Conservation (phyloP, 176 grass and related monocot genomes). For the Saccharum officinarum region DNA sequence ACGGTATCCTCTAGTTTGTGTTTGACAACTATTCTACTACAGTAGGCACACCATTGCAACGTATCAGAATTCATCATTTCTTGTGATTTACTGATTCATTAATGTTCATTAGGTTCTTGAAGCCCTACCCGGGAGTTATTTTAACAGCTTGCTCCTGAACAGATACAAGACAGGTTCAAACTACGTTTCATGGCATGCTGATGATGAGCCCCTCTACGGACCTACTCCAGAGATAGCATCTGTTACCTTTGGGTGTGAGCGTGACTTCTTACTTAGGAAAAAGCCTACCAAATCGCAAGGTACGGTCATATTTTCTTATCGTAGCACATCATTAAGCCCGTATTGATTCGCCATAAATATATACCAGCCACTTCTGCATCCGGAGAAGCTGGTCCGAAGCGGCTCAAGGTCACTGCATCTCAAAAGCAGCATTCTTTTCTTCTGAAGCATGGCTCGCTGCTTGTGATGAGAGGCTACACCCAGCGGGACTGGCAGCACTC, state of each 20-base stretch:
- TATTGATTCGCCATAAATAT: conserved; percentile 2
- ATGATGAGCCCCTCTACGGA: conserved; percentile 79
- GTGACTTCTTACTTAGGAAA: conserved; percentile 68
- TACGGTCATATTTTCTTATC: background rate
- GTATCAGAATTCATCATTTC: background rate
- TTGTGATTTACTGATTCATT: background rate
- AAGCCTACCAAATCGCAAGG: conserved; percentile 63
- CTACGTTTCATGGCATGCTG: conserved; percentile 93
- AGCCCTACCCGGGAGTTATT: conserved; percentile 67
- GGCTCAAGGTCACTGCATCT: conserved; percentile 29
- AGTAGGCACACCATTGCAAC: background rate
- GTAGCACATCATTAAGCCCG: background rate
- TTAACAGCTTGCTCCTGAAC: conserved; percentile 91
- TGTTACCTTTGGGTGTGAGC: conserved; percentile 72
- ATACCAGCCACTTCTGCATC: conserved; percentile 24
- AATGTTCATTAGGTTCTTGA: conserved; percentile 62
- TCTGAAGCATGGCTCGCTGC: conserved; percentile 78
- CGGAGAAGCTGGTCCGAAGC: conserved; percentile 42
- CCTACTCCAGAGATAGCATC: conserved; percentile 82
- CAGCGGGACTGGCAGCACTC: conserved; percentile 91
- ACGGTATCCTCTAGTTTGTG: background rate
- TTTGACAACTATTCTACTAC: background rate
- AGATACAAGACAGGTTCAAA: conserved; percentile 79
- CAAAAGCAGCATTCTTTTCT: conserved; percentile 56
- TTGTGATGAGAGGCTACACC: conserved; percentile 81